These are phyloP conservation scores for Blastobotrys illinoisensis DNA, from an alignment of 1,139 yeast species.

Conservation along the genomic window DNA sequence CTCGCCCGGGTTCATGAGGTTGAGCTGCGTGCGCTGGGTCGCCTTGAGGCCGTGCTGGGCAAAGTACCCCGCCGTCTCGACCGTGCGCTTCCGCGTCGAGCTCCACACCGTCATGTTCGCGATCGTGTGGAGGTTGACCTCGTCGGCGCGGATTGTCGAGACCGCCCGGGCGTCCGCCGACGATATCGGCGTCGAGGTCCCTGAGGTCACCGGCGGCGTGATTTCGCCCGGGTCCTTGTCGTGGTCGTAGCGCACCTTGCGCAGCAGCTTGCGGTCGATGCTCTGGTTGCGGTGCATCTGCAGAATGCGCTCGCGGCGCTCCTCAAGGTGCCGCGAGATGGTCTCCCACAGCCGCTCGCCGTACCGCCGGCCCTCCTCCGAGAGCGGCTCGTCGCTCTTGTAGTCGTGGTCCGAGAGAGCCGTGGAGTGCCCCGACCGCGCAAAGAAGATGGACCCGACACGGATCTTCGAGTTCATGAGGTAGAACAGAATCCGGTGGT, in stretches of 20 bases:
- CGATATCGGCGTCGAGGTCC: constrained; percentile 24
- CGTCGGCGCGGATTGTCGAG: constrained; percentile 24
- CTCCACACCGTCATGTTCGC: constrained; percentile 67
- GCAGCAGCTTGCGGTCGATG: constrained; percentile 11
- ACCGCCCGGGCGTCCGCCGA: constrained; percentile 25
- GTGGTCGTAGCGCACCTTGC: constrained; percentile 8
- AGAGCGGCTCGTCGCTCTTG: constrained; percentile 35
- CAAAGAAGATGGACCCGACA: constrained; percentile 81
- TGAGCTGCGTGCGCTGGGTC: constrained; percentile 72
- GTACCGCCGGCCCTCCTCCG: constrained; percentile 34
- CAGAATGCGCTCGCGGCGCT: constrained; percentile 20
- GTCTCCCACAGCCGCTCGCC: constrained; percentile 38
- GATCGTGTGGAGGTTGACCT: constrained; percentile 19
- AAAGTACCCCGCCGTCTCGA: constrained; percentile 70
- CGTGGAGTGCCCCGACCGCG: constrained; percentile 45
- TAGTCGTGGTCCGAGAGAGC: constrained; percentile 27
- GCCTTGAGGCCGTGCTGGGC: constrained; percentile 53
- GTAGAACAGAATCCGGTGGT: constrained; percentile 83
- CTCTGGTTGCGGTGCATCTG: constrained; percentile 8
- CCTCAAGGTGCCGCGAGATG: constrained; percentile 35
- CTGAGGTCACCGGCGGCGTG: constrained; percentile 22
- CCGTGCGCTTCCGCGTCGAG: constrained; percentile 78
- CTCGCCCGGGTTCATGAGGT: constrained; percentile 88
- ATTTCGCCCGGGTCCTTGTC: constrained; percentile 12
- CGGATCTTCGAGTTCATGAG: constrained; percentile 83